phyloP scores from a whole-genome alignment of 805 yeast species.

The Pichia sporocuriosa region DNA sequence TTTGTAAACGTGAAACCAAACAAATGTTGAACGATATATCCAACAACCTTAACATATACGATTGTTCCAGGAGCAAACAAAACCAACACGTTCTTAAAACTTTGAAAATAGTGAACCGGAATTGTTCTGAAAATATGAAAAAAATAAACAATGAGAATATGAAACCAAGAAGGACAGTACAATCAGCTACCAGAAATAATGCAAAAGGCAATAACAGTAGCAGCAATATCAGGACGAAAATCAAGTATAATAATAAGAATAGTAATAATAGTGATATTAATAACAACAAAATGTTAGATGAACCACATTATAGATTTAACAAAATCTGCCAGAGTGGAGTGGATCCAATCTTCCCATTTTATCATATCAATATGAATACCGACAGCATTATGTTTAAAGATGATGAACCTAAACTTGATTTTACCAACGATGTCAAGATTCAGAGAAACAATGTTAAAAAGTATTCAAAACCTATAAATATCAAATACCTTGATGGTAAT shows the following conservation, averaged over 20 bases:
- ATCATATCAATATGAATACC: neutral
- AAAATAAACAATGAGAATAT: neutral
- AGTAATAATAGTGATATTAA: neutral
- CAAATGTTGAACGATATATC: constrained; percentile 16
- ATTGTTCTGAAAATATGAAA: neutral
- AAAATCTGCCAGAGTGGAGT: constrained; percentile 4
- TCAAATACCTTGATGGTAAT: neutral
- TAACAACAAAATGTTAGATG: constrained; percentile 5
- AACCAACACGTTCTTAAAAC: constrained; percentile 3
- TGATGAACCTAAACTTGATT: constrained; percentile 11
- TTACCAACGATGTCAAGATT: constrained; percentile 9
- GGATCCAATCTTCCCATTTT: constrained; percentile 15
- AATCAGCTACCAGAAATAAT: too few relatives aligned
- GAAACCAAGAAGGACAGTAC: neutral
- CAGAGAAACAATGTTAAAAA: constrained; percentile 14
- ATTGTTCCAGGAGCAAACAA: neutral
- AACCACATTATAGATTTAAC: constrained; percentile 14
- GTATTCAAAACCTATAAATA: constrained; percentile 13
- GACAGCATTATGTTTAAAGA: constrained; percentile 2
- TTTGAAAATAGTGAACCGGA: constrained; percentile 8
- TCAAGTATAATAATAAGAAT: too few relatives aligned
- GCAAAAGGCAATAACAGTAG: too few relatives aligned
- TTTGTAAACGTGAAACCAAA: neutral
- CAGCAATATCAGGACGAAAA: too few relatives aligned
- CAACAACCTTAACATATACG: neutral